Evolutionary conservation across 441 rosid species (phyloP).

Genomic region (Lepidium campestre): DNA sequence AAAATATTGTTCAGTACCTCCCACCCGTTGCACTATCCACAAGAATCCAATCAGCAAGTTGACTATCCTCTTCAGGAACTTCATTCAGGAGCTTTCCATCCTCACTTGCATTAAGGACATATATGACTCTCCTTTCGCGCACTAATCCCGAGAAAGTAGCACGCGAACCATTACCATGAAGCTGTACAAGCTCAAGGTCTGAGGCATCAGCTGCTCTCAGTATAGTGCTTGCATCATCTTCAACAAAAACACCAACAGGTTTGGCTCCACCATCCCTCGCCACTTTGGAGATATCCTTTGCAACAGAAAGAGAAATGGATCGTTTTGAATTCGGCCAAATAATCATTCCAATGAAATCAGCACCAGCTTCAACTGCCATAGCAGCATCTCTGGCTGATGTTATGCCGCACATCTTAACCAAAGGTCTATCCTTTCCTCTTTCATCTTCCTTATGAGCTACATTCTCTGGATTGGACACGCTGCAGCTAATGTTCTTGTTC

Average conservation of each 20-base stretch:
- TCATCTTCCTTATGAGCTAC: conserved; percentile 13
- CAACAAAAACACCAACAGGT: conserved; percentile 93
- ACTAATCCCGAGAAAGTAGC: conserved; percentile 49
- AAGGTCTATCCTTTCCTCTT: conserved; percentile 21
- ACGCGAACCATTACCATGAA: conserved; percentile 70
- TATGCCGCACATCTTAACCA: conserved; percentile 90
- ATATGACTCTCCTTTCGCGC: conserved; percentile 43
- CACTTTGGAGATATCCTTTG: conserved; percentile 77
- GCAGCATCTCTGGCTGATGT: conserved; percentile 81
- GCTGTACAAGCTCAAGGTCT: conserved; percentile 79
- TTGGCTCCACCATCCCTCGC: conserved; percentile 66
- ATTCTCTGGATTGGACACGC: conserved; percentile 27
- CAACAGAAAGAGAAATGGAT: conserved; percentile 61
- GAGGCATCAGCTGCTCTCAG: conserved; percentile 58
- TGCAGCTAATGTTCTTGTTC: conserved; percentile 19
- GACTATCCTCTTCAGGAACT: conserved; percentile 54
- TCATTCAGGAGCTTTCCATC: conserved; percentile 63
- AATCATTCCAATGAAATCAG: conserved; percentile 82
- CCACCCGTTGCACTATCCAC: conserved; percentile 87
- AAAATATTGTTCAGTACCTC: conserved; percentile 35
- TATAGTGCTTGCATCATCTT: conserved; percentile 65
- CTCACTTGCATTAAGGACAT: conserved; percentile 67
- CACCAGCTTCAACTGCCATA: conserved; percentile 87
- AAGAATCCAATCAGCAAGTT: conserved; percentile 76
- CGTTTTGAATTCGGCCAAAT: conserved; percentile 80